Evolutionary conservation across 2,329 filamentous ascomycete species (phyloP), one percentile per base, ranked within the genome.

Genomic region (Fusarium mexicanum): DNA sequence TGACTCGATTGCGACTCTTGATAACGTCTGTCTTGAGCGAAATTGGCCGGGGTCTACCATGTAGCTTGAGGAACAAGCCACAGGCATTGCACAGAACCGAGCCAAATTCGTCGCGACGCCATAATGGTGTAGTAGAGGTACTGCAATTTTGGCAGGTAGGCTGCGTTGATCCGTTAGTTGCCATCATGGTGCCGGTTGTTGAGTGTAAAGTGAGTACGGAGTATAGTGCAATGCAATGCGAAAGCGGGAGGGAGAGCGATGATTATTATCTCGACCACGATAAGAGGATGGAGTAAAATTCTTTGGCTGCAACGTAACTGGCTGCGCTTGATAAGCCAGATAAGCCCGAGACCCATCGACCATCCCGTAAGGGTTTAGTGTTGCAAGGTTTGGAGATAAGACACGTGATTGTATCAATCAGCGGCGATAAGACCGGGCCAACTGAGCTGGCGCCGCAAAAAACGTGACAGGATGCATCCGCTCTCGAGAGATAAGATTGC

Each of bases 21-120:
- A 99, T 99, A 77, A 98, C 96, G 87, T 99, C 96, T 55, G 96
- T 98, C 88, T 99, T 99, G 79, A 99, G 89, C 78, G 94, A 97
- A 82, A 98, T 98, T 77, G 96, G 96, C 64, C 96, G 92, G 69
- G 96, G 91, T 33, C 95, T 93, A 74, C 95, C 95, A 82, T 99
- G 96, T 77, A 99, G 89, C 88, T 99, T 99, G 79, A 98, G 89
- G 84, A 98, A 99, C 65, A 99, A 89, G 69, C 96, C 96, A 84
- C 96, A 99, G 80, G 96, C 96, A 85, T 99, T 99, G 91, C 96
- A 99, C 60, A 99, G 92, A 43, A 99, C 96, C 2, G 95, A 93
- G 76, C 96, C 96, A 79, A 93, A 91, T 86, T 99, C 96, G 88
- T 99, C 96, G 86, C 96, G 93, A 79, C 96, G 94, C 96, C 96